Conservation (phyloP, 768 basidiomycete species). For the Suillus paluster region DNA sequence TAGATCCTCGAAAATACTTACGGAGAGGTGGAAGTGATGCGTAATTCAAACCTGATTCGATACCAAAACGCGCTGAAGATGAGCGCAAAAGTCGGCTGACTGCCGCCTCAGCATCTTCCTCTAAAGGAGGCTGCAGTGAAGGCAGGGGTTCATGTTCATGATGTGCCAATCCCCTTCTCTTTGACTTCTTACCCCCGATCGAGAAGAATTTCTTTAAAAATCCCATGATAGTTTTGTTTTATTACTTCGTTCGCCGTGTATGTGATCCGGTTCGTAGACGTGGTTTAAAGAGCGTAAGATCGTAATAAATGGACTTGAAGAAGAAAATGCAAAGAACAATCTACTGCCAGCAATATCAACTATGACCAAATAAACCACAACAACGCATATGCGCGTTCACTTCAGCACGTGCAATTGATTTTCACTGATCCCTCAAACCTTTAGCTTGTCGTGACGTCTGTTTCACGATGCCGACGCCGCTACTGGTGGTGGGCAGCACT, state of each 20-base stretch:
- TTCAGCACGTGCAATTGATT: slow-evolving; percentile 18
- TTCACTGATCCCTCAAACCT: background rate
- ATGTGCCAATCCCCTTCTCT: slow-evolving; percentile 41
- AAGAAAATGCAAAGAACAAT: slow-evolving; percentile 5
- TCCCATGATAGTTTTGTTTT: slow-evolving; percentile 49
- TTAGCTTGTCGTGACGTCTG: background rate
- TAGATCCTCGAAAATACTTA: slow-evolving; percentile 43
- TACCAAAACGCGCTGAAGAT: slow-evolving; percentile 67
- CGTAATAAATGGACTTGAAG: slow-evolving; percentile 19
- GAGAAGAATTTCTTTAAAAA: slow-evolving; percentile 75
- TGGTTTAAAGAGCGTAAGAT: slow-evolving; percentile 27
- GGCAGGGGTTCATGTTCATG: slow-evolving; percentile 32
- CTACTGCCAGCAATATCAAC: slow-evolving; percentile 39
- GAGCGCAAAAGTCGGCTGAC: slow-evolving; percentile 65
- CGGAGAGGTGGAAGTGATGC: slow-evolving; percentile 68
- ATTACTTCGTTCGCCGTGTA: slow-evolving; percentile 24
- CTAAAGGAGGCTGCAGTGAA: slow-evolving; percentile 22
- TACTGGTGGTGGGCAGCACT: slow-evolving; percentile 57
- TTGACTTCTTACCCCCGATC: slow-evolving; percentile 65
- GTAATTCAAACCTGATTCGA: slow-evolving; percentile 60
- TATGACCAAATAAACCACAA: slow-evolving; percentile 48
- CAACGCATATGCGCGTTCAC: slow-evolving; percentile 27
- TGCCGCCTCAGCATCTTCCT: slow-evolving; percentile 51
- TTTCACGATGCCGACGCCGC: slow-evolving; percentile 25
- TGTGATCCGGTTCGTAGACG: slow-evolving; percentile 29